Base-by-base conservation (phyloP, 148 eudicot species). In the Rhododendron vialii region DNA sequence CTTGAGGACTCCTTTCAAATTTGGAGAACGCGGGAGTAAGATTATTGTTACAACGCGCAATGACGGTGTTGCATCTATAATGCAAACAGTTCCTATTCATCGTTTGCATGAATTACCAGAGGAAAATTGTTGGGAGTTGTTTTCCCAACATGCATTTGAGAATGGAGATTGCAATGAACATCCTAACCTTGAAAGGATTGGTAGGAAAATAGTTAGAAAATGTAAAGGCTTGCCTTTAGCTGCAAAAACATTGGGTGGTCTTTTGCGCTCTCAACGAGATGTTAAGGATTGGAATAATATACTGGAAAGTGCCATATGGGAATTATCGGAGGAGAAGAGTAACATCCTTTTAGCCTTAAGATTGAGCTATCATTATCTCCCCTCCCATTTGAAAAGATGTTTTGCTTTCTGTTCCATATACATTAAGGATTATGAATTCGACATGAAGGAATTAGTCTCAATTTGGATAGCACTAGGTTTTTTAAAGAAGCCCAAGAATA, bases 221-320 rank as follows among this genome's bases (percentile, higher is more conserved):
- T 90, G 92, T 51, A 53, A 85, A 38, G 90, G 90, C 5, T 84
- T 88, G 84, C 92, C 92, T n/a, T 84, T 90, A 59, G 92, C 90
- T 7, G 82, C 45, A 43, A 87, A 80, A 82, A 33, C 85, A 26
- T 13, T 90, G n/a, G 89, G 83, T 1, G 61, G 85, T 55, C 71
- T 87, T 3, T 61, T 90, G 67, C 43, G 86, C 18, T 84, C 85
- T 18, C 83, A 75, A 59, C 7, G 15, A 5, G 78, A 79, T 17
- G 24, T 74, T 2, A 82, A 79, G 48, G 84, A 88, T 5, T 90
- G 92, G 90, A 71, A 82, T 3, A 20, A 26, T 18, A 36, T 88
- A 33, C 51, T 87, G 77, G 38, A 55, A 2, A 87, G 87, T 65
- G 57, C 30, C 1, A 10, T 83, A 9, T 90, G 92, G 92, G 43